Evolutionary conservation across 495 filamentous ascomycete genomes (phyloP).

Genomic region (Neurospora sublineolata): DNA sequence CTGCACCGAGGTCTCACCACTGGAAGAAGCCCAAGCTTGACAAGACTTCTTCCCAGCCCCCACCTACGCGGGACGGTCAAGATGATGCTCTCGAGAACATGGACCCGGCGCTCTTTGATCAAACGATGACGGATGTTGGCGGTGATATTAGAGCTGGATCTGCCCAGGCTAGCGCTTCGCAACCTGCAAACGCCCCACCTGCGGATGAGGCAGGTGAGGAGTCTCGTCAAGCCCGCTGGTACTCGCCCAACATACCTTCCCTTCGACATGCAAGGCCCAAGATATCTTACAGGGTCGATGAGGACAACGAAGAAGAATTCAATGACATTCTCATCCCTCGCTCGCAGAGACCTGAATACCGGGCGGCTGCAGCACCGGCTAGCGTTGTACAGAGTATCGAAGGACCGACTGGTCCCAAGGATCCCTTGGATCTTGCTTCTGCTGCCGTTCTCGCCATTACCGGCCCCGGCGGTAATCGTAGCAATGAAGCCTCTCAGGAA

Average conservation of each 20-base stretch:
- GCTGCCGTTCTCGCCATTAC: slow-evolving; percentile 16
- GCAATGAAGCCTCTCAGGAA: neutral
- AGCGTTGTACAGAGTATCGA: slow-evolving; percentile 1
- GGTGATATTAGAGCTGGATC: neutral
- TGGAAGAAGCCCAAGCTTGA: slow-evolving; percentile 25
- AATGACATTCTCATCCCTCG: slow-evolving; percentile 23
- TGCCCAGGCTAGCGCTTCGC: neutral
- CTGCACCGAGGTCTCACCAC: slow-evolving; percentile 21
- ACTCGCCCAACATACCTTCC: slow-evolving; percentile 23
- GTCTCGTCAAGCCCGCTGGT: slow-evolving; percentile 8
- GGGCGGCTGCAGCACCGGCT: slow-evolving; percentile 5
- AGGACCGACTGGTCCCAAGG: slow-evolving; percentile 4
- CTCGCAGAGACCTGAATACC: slow-evolving; percentile 10
- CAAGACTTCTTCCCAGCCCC: neutral
- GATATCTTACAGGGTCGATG: slow-evolving; percentile 27
- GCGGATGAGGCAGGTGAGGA: slow-evolving; percentile 1
- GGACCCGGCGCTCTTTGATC: slow-evolving; percentile 27
- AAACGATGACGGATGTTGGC: slow-evolving; percentile 10
- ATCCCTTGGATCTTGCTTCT: slow-evolving; percentile 31
- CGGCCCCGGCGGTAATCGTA: neutral
- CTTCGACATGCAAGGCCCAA: slow-evolving; percentile 36
- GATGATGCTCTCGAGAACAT: slow-evolving; percentile 25
- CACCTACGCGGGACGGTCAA: slow-evolving; percentile 6
- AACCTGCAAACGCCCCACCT: neutral
- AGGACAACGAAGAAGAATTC: slow-evolving; percentile 27